phyloP scores from a whole-genome alignment of 2,329 filamentous ascomycete genomes.

The Claviceps digitariae region DNA sequence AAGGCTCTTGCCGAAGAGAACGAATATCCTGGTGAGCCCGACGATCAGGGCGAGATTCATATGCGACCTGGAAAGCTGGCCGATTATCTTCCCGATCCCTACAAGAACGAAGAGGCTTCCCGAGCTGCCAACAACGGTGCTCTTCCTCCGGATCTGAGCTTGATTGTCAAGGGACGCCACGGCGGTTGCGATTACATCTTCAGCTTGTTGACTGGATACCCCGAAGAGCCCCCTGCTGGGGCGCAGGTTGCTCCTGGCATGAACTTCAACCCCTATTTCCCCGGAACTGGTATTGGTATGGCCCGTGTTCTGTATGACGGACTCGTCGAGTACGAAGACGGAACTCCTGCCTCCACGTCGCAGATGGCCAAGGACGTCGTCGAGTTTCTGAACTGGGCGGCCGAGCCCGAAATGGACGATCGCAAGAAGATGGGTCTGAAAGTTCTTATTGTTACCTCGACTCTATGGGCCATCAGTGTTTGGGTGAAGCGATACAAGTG shows the following conservation, averaged over 20 bases:
- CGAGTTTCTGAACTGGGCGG: constrained; percentile 98
- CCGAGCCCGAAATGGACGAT: constrained; percentile 98
- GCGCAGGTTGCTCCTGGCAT: constrained; percentile 74
- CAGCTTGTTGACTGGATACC: constrained; percentile 90
- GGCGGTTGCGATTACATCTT: constrained; percentile 99
- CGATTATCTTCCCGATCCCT: constrained; percentile 87
- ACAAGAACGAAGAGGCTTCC: constrained; percentile 98
- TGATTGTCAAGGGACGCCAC: constrained; percentile 96
- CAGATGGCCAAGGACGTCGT: constrained; percentile 99
- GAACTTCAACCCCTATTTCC: constrained; percentile 99
- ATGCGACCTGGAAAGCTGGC: constrained; percentile 98
- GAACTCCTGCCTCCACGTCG: constrained; percentile 82
- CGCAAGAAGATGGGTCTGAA: constrained; percentile 99
- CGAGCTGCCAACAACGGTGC: constrained; percentile 98
- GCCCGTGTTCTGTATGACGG: constrained; percentile 96
- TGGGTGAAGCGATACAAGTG: constrained; percentile 99
- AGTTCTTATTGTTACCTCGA: constrained; percentile 67
- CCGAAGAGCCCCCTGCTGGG: constrained; percentile 87
- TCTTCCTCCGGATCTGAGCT: constrained; percentile 87
- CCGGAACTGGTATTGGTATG: constrained; percentile 97
- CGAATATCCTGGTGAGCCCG: constrained; percentile 96
- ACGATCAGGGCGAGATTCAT: constrained; percentile 95
- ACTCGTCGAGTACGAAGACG: constrained; percentile 95
- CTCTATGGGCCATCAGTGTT: constrained; percentile 74
- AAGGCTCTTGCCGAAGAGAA: constrained; percentile 96